phyloP scores from a whole-genome alignment of 345 rosid genomes.

The Gossypium sturtianum region DNA sequence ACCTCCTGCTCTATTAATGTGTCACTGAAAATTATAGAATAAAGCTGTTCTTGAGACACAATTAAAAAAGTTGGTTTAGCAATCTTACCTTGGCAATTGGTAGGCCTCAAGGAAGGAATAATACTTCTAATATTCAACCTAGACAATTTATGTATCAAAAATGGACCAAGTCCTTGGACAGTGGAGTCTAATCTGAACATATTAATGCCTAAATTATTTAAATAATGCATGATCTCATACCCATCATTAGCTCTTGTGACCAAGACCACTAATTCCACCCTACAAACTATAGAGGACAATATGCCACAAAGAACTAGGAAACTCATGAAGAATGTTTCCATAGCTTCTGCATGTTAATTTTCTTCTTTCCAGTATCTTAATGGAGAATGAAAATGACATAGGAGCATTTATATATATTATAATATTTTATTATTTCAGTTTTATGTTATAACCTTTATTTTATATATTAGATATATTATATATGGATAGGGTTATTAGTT shows the following conservation, averaged over 20 bases:
- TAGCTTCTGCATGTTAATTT: background rate
- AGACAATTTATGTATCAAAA: background rate
- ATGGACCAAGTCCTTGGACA: background rate
- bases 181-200: background rate
- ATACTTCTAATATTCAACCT: conserved; percentile 9
- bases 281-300: background rate
- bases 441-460: no score
- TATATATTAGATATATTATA: no score
- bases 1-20: conserved; percentile 55
- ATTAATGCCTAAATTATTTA: background rate
- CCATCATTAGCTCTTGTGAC: conserved; percentile 3
- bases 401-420: no score
- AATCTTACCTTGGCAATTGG: background rate
- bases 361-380: background rate
- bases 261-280: background rate
- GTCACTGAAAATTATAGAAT: conserved; percentile 45
- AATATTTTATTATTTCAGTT: no score
- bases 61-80: background rate
- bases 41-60: conserved; percentile 6
- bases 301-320: background rate
- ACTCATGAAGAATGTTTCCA: background rate
- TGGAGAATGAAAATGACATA: background rate
- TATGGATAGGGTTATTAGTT: no score
- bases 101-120: background rate
- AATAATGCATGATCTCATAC: background rate